Conservation (phyloP, 768 basidiomycete species). For the Cystofilobasidium ferigula region DNA sequence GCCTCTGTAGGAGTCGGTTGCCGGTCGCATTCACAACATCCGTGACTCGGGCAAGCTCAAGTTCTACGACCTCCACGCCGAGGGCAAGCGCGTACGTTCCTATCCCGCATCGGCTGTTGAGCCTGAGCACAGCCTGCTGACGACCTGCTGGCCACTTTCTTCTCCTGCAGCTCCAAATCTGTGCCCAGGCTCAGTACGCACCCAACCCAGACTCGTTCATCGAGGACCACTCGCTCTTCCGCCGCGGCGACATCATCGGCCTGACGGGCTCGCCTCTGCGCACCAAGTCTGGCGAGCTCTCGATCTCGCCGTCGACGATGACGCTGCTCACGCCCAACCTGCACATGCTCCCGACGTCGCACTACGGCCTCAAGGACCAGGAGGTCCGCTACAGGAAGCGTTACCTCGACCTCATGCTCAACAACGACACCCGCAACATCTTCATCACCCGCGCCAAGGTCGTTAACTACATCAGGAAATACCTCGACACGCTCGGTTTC, state of each 20-base stretch:
- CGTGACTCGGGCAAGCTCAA: conserved; percentile 63
- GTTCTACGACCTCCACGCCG: conserved; percentile 89
- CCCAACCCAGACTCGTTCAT: conserved; percentile 47
- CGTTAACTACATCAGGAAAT: conserved; percentile 85
- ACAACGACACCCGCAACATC: conserved; percentile 72
- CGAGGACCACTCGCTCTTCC: conserved; percentile 69
- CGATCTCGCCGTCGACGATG: conserved; percentile 69
- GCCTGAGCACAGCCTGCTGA: neutral
- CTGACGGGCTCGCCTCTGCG: conserved; percentile 79
- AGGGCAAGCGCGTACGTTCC: conserved; percentile 57
- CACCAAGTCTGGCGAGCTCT: conserved; percentile 90
- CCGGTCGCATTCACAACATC: conserved; percentile 86
- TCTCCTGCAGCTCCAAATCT: conserved; percentile 58
- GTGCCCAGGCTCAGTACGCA: conserved; percentile 67
- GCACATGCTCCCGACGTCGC: conserved; percentile 61
- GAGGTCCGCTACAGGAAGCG: conserved; percentile 97
- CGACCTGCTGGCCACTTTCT: neutral
- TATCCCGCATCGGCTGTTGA: neutral
- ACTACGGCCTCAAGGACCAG: conserved; percentile 92
- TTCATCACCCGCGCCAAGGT: conserved; percentile 82
- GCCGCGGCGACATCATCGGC: conserved; percentile 91
- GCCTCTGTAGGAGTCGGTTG: conserved; percentile 46
- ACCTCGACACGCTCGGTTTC: conserved; percentile 81
- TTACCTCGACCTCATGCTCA: conserved; percentile 94
- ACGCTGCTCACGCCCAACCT: conserved; percentile 87